A percentile compares a stretch with the other conserved stretches of the same genome.
Evolutionary conservation across 78 protist species (phyloP).

Genomic region (Dictyostelium intermedium): DNA sequence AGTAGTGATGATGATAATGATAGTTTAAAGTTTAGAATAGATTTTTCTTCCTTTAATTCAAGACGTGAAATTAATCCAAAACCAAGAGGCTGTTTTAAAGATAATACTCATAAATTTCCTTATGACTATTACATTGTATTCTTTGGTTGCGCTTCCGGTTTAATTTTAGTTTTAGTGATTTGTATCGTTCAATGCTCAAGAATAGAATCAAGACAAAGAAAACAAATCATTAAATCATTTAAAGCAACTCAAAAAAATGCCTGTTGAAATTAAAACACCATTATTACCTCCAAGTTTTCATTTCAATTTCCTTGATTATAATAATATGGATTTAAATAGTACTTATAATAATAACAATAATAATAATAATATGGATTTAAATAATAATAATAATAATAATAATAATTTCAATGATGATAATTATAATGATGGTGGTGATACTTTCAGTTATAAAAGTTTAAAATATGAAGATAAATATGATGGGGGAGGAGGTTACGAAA

Average conservation of each 20-base stretch:
- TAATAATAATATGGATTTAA: not conserved
- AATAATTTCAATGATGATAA: not conserved
- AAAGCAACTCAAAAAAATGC: not conserved
- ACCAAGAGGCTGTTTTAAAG: constrained; percentile 7
- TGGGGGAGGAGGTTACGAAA: not conserved
- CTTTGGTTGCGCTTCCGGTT: not conserved
- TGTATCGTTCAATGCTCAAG: constrained; percentile 6
- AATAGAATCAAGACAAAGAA: constrained; percentile 34
- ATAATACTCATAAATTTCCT: not conserved
- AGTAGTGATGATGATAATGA: not conserved
- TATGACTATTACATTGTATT: not conserved
- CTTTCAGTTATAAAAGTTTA: not conserved
- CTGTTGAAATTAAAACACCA: not conserved
- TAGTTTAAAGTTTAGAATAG: not conserved
- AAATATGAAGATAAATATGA: not conserved
- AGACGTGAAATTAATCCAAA: not conserved
- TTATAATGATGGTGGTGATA: not conserved
- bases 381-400: too few relatives aligned
- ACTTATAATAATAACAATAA: not conserved
- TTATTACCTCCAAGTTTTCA: constrained; percentile 8
- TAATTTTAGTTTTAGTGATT: not conserved
- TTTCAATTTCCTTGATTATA: not conserved
- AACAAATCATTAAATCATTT: constrained; percentile 1
- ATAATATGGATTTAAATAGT: not conserved
- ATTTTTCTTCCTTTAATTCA: not conserved